Base-by-base conservation (phyloP, 352 stramenopile species). In the Pythium guiyangense region DNA sequence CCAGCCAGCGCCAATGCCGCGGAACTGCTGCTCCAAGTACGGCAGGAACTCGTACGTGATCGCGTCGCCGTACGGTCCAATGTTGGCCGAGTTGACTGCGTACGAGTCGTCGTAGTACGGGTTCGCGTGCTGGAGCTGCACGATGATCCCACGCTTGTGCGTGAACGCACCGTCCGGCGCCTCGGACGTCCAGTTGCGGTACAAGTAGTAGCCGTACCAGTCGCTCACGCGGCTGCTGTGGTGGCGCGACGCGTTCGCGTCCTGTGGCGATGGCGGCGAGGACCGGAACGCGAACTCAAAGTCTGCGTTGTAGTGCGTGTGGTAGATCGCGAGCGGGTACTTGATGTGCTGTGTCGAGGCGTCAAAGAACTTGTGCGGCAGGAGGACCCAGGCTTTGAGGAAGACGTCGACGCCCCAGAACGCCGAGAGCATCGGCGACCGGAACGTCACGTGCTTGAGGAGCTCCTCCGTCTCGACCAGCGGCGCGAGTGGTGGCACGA, bases 61-160 rank as follows among this genome's bases (percentile, higher is more conserved):
- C 12, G 79, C 79, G 35, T 90, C 79, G 26, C 79, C 79, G 55
- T 90, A 90, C 5, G 79, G 79, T 0, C 79, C 79, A 27, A 90
- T 83, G 45, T 87, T 90, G 59, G 77, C 79, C 42, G 75, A 87
- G 49, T 90, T 90, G 59, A 90, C 75, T 0, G 79, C 79, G 62
- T 88, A 90, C 57, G 77, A 88, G 59, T 90, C 79, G 48, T 90
- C 79, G 54, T 90, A 90, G 79, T 90, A 90, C 49, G 79, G 79
- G 39, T 90, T 90, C 3, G 79, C 79, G 52, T 90, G 79, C 57
- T 90, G 79, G 6, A 90, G 64, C 63, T 90, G 79, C 37, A 90
- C 79, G 59, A 90, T 74, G 59, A 90, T 86, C 34, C 79, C 79
- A 43, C 79, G 67, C 37, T 83, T 88, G 62, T 74, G 60, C 14